Evolutionary conservation across 1,284 basidiomycete species (phyloP), one percentile per base, ranked within the genome.

Genomic region (Fomitopsis betulina): DNA sequence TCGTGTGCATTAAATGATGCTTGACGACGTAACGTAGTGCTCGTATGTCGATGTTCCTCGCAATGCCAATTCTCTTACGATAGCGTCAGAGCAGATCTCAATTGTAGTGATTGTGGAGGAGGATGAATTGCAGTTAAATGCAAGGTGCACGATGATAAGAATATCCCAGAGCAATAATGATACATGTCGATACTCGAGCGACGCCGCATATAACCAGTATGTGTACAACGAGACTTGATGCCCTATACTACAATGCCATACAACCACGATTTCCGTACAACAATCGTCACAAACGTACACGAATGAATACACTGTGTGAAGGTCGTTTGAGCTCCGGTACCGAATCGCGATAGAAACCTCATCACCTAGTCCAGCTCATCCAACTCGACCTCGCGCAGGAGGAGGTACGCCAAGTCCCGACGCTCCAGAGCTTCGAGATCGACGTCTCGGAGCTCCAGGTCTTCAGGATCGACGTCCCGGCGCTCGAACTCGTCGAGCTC

Each of bases 11-110:
- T 47, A 3, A 37, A 37, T n/a, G 12, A 5, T 33, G 45, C 45
- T 51, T 51, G 17, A 51, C 32, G 49, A 51, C 49, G 19, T 51
- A 51, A 51, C 35, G 49, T 43, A 43, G 19, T 47, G 45, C 45
- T 47, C 45, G 45, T 47, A 47, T 47, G 45, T 47, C 15, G 5
- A 47, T n/a, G 27, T 30, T 8, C 27, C 8, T 30, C 15, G 45
- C 45, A 30, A 30, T 47, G 45, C 45, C 23, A 47, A 13, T 47
- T 30, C 27, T 30, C 27, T n/a, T 8, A 30, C 27, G 8, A 30
- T 5, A 30, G 27, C 27, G 5, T 30, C 27, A 8, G 27, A 2
- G 5, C 27, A 30, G 27, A 5, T 5, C 27, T 30, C 27, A 30
- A 30, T 30, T 30, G n/a, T n/a, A n/a, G n/a, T n/a, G n/a, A n/a